phyloP scores from a whole-genome alignment of 495 filamentous ascomycete genomes.

The Lophiostoma macrostomum region DNA sequence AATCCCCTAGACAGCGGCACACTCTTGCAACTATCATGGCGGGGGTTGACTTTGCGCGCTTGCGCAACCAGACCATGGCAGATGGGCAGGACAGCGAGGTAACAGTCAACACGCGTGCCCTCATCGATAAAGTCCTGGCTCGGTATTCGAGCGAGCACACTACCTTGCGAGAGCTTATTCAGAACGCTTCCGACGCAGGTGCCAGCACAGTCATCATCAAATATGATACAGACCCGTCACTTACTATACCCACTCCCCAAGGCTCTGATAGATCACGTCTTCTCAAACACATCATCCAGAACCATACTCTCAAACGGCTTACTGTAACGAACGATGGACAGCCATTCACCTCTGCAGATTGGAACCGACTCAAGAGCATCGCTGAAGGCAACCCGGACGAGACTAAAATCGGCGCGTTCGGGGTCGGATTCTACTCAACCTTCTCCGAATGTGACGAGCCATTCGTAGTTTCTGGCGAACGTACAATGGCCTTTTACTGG shows the following conservation, averaged over 20 bases:
- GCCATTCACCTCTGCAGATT: constrained; percentile 81
- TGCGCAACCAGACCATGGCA: constrained; percentile 81
- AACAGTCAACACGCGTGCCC: constrained; percentile 91
- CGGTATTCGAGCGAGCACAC: constrained; percentile 92
- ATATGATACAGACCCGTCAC: constrained; percentile 83
- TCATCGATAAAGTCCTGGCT: constrained; percentile 96
- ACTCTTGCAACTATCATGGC: constrained; percentile 37
- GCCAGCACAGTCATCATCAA: constrained; percentile 85
- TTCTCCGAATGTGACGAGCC: constrained; percentile 98
- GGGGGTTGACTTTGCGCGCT: constrained; percentile 71
- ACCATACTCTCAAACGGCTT: constrained; percentile 80
- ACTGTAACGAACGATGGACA: constrained; percentile 88
- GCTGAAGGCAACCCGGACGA: constrained; percentile 98
- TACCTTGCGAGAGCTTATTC: constrained; percentile 85
- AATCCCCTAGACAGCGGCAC: not conserved
- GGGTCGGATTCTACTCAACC: constrained; percentile 97
- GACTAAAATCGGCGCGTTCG: constrained; percentile 97
- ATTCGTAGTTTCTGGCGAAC: constrained; percentile 83
- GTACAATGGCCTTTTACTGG: constrained; percentile 99
- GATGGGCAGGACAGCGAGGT: constrained; percentile 92
- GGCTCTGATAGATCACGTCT: constrained; percentile 63
- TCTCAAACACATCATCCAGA: constrained; percentile 74
- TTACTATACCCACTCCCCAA: constrained; percentile 66
- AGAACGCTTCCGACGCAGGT: constrained; percentile 95
- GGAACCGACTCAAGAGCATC: constrained; percentile 90